phyloP scores from a whole-genome alignment of 148 eudicot genomes.

The Chenopodium formosanum region DNA sequence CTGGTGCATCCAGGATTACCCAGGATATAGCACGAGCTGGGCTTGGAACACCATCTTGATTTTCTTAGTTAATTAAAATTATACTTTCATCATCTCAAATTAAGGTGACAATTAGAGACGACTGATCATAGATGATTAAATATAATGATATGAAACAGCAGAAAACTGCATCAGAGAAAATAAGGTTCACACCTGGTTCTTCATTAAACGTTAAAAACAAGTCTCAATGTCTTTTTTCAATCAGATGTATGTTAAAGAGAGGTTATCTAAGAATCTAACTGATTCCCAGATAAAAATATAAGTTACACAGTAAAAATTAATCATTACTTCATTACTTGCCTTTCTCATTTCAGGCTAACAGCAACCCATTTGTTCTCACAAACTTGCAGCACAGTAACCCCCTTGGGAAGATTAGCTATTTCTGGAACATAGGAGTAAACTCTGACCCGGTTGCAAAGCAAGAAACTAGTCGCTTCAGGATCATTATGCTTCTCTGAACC shows the following conservation, averaged over 20 bases:
- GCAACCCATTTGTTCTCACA: conserved; percentile 38
- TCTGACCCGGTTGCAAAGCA: conserved; percentile 25
- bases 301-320: neutral
- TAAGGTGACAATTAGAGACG: neutral
- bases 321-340: neutral
- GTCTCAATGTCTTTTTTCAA: neutral
- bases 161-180: too few relatives aligned
- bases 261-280: too few relatives aligned
- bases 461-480: neutral
- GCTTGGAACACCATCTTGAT: neutral
- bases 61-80: neutral
- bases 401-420: conserved; percentile 31
- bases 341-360: conserved; percentile 38
- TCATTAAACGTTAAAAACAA: neutral
- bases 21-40: neutral
- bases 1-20: too few relatives aligned
- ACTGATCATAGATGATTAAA: neutral
- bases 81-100: neutral
- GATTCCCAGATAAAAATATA: too few relatives aligned
- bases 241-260: too few relatives aligned
- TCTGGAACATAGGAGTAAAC: conserved; percentile 41
- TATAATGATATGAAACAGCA: neutral
- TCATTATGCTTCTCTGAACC: conserved; percentile 12
- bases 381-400: conserved; percentile 39
- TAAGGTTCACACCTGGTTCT: conserved; percentile 4